Conservation (phyloP, 2,329 filamentous ascomycete genomes). For the Microsporum canis region DNA sequence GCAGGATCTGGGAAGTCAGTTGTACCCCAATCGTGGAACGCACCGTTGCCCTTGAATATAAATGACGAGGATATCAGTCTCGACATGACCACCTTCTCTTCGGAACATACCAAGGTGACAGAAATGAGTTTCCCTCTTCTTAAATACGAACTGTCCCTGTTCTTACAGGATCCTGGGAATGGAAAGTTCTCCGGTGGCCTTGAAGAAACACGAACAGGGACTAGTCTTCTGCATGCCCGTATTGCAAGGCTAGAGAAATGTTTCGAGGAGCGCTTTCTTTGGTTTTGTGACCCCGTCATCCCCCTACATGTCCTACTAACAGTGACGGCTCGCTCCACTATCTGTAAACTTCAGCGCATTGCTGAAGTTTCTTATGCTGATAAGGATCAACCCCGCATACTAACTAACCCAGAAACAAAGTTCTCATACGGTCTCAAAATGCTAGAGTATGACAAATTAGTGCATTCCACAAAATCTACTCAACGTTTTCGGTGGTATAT, state of each 20-base stretch:
- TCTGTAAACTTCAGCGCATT: not conserved
- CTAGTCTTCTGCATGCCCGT: conserved; percentile 13
- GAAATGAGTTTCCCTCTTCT: conserved; percentile 36
- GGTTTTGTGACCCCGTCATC: conserved; percentile 26
- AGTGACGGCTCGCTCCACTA: not conserved
- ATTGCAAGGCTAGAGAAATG: conserved; percentile 21
- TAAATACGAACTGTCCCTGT: conserved; percentile 15
- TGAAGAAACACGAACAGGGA: not conserved
- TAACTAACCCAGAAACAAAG: not conserved
- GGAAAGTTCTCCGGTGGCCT: conserved; percentile 31
- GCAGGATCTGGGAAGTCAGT: conserved; percentile 36
- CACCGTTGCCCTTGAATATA: conserved; percentile 29
- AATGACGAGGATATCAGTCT: conserved; percentile 33
- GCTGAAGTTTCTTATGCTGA: not conserved
- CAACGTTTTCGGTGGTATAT: not conserved
- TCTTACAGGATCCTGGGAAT: conserved; percentile 23
- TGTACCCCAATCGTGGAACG: not conserved
- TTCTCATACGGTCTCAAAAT: not conserved
- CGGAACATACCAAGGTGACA: conserved; percentile 23
- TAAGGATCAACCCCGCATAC: not conserved
- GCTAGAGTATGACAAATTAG: not conserved
- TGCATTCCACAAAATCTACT: not conserved
- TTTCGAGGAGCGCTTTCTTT: conserved; percentile 24
- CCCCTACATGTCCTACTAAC: conserved; percentile 21
- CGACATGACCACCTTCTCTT: conserved; percentile 29